phyloP scores from a whole-genome alignment of 441 rosid species.

The Pelargonium myrrhifolium region DNA sequence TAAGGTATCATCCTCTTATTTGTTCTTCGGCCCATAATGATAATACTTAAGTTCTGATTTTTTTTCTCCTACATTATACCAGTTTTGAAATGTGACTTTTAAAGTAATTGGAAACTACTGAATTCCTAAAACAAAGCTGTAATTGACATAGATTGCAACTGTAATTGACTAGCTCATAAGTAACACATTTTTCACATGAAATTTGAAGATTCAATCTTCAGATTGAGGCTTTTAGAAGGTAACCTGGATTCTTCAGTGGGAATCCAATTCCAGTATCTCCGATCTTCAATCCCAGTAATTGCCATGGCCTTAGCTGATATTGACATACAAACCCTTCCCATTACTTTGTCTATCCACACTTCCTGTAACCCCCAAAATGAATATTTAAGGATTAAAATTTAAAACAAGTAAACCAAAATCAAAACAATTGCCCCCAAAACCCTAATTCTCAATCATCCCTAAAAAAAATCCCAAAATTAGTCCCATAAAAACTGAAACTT shows the following conservation, averaged over 20 bases:
- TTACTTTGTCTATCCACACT: conserved; percentile 62
- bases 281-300: conserved; percentile 69
- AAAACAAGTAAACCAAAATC: not conserved
- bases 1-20: too few relatives aligned
- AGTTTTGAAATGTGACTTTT: too few relatives aligned
- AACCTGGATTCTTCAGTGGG: conserved; percentile 65
- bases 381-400: not conserved
- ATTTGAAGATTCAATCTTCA: not conserved
- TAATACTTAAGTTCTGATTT: too few relatives aligned
- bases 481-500: too few relatives aligned
- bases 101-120: too few relatives aligned
- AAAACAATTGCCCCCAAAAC: too few relatives aligned
- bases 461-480: too few relatives aligned
- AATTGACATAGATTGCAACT: not conserved
- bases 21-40: too few relatives aligned
- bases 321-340: conserved; percentile 53
- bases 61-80: too few relatives aligned
- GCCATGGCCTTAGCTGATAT: conserved; percentile 52
- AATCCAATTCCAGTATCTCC: conserved; percentile 67
- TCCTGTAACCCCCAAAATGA: conserved; percentile 32
- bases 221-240: not conserved
- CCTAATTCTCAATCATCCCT: too few relatives aligned
- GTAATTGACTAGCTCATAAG: not conserved
- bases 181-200: not conserved
- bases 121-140: not conserved